Conservation (phyloP, 2,329 filamentous ascomycete genomes). For the Venturia aucupariae region DNA sequence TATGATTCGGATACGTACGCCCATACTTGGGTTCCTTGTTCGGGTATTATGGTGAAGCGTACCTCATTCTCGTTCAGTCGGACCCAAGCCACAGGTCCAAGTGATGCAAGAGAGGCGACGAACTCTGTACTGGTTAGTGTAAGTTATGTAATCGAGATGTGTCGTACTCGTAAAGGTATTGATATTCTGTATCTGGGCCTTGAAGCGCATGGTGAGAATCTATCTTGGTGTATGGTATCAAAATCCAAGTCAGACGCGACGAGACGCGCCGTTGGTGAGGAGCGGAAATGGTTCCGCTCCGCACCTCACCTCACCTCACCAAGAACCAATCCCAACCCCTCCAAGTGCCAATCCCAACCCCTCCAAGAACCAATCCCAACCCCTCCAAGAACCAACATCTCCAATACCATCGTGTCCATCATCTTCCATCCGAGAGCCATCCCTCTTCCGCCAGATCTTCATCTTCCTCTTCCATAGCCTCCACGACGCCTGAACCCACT, state of each 20-base stretch:
- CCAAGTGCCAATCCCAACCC: background rate
- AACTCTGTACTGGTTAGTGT: slow-evolving; percentile 38
- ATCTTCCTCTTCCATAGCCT: too few species aligned
- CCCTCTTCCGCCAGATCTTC: too few species aligned
- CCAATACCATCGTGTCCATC: too few species aligned
- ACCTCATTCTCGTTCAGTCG: slow-evolving; percentile 78
- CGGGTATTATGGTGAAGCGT: slow-evolving; percentile 91
- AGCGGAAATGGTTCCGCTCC: background rate
- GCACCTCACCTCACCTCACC: background rate
- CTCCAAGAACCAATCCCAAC: too few species aligned
- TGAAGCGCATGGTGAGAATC: slow-evolving; percentile 40
- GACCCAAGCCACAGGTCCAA: slow-evolving; percentile 82
- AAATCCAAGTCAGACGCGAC: background rate
- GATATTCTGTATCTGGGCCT: slow-evolving; percentile 43
- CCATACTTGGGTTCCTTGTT: slow-evolving; percentile 94
- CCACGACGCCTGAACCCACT: too few species aligned
- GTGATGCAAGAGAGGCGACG: slow-evolving; percentile 51
- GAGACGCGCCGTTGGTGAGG: background rate
- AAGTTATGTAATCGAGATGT: slow-evolving; percentile 1
- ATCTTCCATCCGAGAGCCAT: too few species aligned
- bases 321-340: background rate
- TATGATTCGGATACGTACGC: slow-evolving; percentile 49
- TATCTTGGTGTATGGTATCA: background rate
- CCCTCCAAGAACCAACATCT: too few species aligned
- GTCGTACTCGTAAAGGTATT: slow-evolving; percentile 43